Evolutionary conservation across 2,329 filamentous ascomycete genomes (phyloP).

Genomic region (Onygenales sp.): DNA sequence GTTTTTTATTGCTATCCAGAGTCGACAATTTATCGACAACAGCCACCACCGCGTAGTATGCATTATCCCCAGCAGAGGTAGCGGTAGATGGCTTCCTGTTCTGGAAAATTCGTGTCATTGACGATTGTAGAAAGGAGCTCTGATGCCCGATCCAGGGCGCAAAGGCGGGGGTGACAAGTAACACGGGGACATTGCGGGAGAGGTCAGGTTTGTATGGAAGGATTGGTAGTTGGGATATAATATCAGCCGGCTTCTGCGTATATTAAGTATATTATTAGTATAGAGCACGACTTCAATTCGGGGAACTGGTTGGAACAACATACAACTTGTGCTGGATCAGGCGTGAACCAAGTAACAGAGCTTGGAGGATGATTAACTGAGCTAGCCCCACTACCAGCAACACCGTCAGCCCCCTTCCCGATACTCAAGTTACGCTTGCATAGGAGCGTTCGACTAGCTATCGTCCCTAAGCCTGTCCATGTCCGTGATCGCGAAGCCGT

Average conservation of each 20-base stretch:
- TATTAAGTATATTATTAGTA: neutral
- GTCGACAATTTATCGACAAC: conserved; percentile 29
- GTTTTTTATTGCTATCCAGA: neutral
- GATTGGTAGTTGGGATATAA: conserved; percentile 20
- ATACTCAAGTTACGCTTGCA: neutral
- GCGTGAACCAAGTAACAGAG: neutral
- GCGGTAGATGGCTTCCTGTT: conserved; percentile 5
- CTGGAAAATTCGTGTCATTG: conserved; percentile 20
- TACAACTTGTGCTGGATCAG: neutral
- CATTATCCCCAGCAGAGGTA: conserved; percentile 2
- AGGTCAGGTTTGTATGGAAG: conserved; percentile 8
- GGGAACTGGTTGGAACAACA: neutral
- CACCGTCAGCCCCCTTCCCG: neutral
- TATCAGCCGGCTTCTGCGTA: conserved; percentile 13
- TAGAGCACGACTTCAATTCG: neutral
- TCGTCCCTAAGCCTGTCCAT: neutral
- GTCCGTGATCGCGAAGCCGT: neutral
- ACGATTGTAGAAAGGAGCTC: conserved; percentile 21
- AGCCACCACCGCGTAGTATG: conserved; percentile 23
- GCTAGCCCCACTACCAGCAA: neutral
- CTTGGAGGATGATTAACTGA: neutral
- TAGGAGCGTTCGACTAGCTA: neutral
- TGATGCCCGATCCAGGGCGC: conserved; percentile 27
- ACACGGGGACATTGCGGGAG: conserved; percentile 19
- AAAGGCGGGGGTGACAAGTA: conserved; percentile 29